Evolutionary conservation across 129 eudicot genomes (phyloP).

Genomic region (Pseudognaphalium luteoalbum): DNA sequence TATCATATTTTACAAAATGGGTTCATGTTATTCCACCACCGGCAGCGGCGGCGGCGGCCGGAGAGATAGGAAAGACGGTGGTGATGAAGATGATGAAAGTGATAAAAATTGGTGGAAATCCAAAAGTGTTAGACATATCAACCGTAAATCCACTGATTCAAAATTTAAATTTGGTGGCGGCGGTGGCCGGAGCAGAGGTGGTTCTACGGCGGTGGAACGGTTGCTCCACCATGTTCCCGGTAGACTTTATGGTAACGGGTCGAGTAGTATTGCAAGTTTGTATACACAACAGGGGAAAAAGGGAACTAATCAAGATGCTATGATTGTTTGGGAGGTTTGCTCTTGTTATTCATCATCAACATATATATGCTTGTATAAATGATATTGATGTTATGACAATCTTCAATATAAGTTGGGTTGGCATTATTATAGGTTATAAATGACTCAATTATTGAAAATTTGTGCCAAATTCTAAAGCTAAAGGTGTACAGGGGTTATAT

Average conservation of each 20-base stretch:
- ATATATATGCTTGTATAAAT: background rate
- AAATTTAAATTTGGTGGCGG: conserved; percentile 57
- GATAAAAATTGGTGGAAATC: conserved; percentile 43
- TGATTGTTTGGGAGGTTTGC: conserved; percentile 91
- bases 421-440: conserved; percentile 11
- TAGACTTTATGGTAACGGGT: conserved; percentile 62
- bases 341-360: conserved; percentile 15
- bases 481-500: background rate
- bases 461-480: background rate
- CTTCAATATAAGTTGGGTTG: background rate
- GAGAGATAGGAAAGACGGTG: conserved; percentile 19
- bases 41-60: conserved; percentile 2
- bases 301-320: conserved; percentile 93
- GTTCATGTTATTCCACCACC: conserved; percentile 51
- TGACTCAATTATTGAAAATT: background rate
- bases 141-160: conserved; percentile 33
- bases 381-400: background rate
- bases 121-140: conserved; percentile 19
- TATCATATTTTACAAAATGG: conserved; percentile 36
- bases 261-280: conserved; percentile 52
- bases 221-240: conserved; percentile 60
- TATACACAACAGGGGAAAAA: conserved; percentile 91
- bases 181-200: conserved; percentile 32
- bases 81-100: conserved; percentile 1
- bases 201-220: conserved; percentile 49